phyloP scores from a whole-genome alignment of 306 rosid species.

The Alnus rubra region DNA sequence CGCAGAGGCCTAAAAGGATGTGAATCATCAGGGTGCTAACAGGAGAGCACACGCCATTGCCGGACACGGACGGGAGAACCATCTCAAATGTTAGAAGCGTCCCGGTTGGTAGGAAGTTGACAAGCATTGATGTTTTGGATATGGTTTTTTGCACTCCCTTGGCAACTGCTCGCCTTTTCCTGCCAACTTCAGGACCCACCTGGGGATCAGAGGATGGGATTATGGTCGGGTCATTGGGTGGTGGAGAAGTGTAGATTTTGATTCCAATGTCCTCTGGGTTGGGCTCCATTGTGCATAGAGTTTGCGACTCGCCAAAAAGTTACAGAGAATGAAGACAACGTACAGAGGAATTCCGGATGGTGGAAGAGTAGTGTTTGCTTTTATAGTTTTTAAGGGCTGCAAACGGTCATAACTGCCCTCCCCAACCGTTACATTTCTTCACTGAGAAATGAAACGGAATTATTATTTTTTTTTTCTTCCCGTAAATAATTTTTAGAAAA shows the following conservation, averaged over 20 bases:
- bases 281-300: constrained; percentile 28
- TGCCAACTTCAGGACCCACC: constrained; percentile 9
- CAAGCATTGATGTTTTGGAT: constrained; percentile 64
- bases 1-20: constrained; percentile 34
- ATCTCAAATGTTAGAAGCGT: constrained; percentile 80
- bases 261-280: constrained; percentile 38
- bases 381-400: not conserved
- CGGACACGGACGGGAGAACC: constrained; percentile 65
- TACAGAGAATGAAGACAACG: not conserved
- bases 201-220: not conserved
- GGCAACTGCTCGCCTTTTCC: constrained; percentile 60
- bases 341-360: too few species aligned
- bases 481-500: too few species aligned
- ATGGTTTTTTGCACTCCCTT: constrained; percentile 79
- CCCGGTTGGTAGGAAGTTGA: constrained; percentile 79
- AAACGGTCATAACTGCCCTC: not conserved
- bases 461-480: too few species aligned
- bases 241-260: constrained; percentile 57
- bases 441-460: too few species aligned
- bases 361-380: not conserved
- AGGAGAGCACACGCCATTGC: constrained; percentile 37
- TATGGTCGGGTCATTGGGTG: not conserved
- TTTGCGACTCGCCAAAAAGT: not conserved
- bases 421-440: not conserved
- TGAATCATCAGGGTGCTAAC: constrained; percentile 41